phyloP scores from a whole-genome alignment of 2,329 filamentous ascomycete species.

The Diaporthe vaccinii region DNA sequence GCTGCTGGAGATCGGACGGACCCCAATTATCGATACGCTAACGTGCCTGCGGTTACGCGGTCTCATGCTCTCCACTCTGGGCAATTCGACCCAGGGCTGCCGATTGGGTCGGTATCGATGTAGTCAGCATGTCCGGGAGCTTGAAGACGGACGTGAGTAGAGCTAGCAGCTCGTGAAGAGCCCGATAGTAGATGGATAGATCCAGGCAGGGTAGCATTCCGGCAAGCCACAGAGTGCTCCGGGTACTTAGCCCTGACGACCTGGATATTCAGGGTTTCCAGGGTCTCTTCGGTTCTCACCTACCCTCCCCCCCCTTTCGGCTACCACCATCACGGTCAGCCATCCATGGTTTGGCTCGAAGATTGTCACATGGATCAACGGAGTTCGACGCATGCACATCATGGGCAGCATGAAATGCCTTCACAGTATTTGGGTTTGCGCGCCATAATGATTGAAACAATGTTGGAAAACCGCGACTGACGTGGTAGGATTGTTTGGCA shows the following conservation, averaged over 20 bases:
- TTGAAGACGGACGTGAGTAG: background rate
- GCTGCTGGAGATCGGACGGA: conserved; percentile 19
- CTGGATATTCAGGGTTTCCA: background rate
- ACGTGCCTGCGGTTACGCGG: conserved; percentile 16
- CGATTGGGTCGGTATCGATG: background rate
- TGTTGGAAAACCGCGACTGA: background rate
- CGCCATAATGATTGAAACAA: background rate
- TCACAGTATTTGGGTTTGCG: background rate
- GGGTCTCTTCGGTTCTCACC: background rate
- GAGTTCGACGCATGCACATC: background rate
- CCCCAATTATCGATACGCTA: background rate
- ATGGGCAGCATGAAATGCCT: background rate
- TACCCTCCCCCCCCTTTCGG: background rate
- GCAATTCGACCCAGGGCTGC: background rate
- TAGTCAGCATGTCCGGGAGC: background rate
- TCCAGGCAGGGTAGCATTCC: background rate
- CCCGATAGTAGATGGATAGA: background rate
- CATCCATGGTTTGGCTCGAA: background rate
- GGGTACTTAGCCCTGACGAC: background rate
- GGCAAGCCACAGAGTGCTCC: background rate
- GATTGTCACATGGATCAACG: background rate
- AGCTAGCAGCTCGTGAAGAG: conserved; percentile 3
- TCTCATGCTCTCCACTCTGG: conserved; percentile 41
- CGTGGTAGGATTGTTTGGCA: background rate
- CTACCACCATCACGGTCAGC: background rate